These are phyloP conservation scores for Alternaria triticimaculans DNA, from an alignment of 2,329 filamentous ascomycete species.

Conservation along the genomic window DNA sequence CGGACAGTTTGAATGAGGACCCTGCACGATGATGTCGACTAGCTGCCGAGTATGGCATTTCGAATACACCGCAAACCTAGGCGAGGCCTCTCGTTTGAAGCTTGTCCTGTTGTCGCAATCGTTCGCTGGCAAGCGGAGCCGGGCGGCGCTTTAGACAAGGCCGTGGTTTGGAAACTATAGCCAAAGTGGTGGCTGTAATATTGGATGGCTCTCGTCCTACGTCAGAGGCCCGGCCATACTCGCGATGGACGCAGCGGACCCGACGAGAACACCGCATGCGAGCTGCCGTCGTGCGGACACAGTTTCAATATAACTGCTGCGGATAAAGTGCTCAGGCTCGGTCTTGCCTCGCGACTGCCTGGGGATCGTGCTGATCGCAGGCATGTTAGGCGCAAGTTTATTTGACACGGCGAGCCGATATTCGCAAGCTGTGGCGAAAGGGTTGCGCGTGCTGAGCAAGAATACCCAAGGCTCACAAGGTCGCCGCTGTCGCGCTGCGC, in stretches of 20 bases:
- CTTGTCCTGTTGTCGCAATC: not conserved
- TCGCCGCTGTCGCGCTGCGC: slow-evolving; percentile 14
- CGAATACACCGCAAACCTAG: slow-evolving; percentile 7
- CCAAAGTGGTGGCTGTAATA: slow-evolving; percentile 10
- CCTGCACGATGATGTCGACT: slow-evolving; percentile 30
- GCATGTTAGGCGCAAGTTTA: slow-evolving; percentile 18
- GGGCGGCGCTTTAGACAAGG: not conserved
- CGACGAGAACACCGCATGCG: slow-evolving; percentile 1
- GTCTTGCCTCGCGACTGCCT: slow-evolving; percentile 8
- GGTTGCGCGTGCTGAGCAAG: slow-evolving; percentile 31
- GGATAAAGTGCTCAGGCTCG: slow-evolving; percentile 9
- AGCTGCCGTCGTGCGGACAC: slow-evolving; percentile 14
- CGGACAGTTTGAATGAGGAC: slow-evolving; percentile 9
- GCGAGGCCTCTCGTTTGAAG: not conserved
- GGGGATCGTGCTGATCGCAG: slow-evolving; percentile 27
- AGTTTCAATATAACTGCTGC: slow-evolving; percentile 22
- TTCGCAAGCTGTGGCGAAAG: slow-evolving; percentile 28
- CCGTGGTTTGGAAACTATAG: slow-evolving; percentile 1
- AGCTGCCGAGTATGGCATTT: slow-evolving; percentile 8
- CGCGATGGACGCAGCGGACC: slow-evolving; percentile 2
- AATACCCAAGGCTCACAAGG: slow-evolving; percentile 10
- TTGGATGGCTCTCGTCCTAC: slow-evolving; percentile 20
- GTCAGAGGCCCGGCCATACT: slow-evolving; percentile 28
- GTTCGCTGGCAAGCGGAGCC: slow-evolving; percentile 12
- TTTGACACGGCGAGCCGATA: slow-evolving; percentile 14